phyloP scores from a whole-genome alignment of 2,329 filamentous ascomycete species.

The Blumeria graminis region DNA sequence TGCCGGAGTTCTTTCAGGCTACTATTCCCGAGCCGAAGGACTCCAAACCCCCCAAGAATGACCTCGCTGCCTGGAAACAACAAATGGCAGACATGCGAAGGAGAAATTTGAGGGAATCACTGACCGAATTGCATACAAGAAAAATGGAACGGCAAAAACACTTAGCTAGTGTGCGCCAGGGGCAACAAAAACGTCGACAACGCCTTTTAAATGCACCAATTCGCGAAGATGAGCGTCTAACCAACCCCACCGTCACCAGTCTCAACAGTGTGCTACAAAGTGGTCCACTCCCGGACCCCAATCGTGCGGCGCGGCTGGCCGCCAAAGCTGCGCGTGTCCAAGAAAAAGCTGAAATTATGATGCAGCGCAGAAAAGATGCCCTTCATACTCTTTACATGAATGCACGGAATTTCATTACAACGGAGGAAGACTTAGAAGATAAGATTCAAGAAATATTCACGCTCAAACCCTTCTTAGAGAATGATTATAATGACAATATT shows the following conservation, averaged over 20 bases:
- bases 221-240: slow-evolving; percentile 53
- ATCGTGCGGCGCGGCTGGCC: slow-evolving; percentile 30
- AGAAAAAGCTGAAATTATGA: slow-evolving; percentile 24
- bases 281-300: slow-evolving; percentile 33
- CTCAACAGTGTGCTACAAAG: slow-evolving; percentile 24
- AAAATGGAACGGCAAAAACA: slow-evolving; percentile 23
- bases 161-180: slow-evolving; percentile 19
- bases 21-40: slow-evolving; percentile 29
- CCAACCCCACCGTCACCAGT: slow-evolving; percentile 37
- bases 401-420: slow-evolving; percentile 66
- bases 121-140: slow-evolving; percentile 43
- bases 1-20: slow-evolving; percentile 31
- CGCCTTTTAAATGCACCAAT: slow-evolving; percentile 36
- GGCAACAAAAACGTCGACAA: slow-evolving; percentile 24
- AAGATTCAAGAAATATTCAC: slow-evolving; percentile 58
- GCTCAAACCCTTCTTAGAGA: slow-evolving; percentile 16
- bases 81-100: slow-evolving; percentile 50
- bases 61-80: slow-evolving; percentile 35
- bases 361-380: slow-evolving; percentile 38
- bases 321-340: slow-evolving; percentile 19
- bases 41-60: slow-evolving; percentile 8
- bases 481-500: slow-evolving; percentile 8
- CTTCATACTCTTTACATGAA: slow-evolving; percentile 80
- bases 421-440: slow-evolving; percentile 48
- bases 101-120: slow-evolving; percentile 44